Conservation (phyloP, 768 basidiomycete genomes). For the Tricholoma furcatifolium region DNA sequence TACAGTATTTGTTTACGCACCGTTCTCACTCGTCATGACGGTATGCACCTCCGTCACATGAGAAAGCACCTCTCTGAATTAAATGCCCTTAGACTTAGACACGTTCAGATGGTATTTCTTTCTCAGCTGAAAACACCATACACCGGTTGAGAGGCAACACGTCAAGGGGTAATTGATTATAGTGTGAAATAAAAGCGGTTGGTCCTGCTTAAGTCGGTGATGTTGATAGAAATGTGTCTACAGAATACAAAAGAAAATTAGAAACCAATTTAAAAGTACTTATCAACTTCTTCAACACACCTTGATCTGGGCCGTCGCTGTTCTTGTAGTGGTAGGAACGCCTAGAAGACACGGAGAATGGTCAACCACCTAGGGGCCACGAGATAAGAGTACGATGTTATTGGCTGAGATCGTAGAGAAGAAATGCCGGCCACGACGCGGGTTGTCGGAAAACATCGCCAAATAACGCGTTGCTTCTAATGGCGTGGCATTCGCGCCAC, state of each 20-base stretch:
- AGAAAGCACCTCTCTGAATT: slow-evolving; percentile 35
- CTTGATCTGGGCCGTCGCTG: slow-evolving; percentile 44
- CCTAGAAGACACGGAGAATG: slow-evolving; percentile 24
- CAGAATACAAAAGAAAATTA: background rate
- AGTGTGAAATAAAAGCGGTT: background rate
- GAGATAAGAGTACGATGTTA: background rate
- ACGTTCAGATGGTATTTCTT: slow-evolving; percentile 50
- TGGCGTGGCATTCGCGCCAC: no score
- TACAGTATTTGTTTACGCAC: slow-evolving; percentile 15
- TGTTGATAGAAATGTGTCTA: slow-evolving; percentile 43
- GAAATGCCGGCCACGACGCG: background rate
- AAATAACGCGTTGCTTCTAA: background rate
- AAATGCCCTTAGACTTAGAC: slow-evolving; percentile 39
- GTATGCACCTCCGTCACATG: slow-evolving; percentile 45
- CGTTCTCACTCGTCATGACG: slow-evolving; percentile 42
- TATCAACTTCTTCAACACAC: slow-evolving; percentile 15
- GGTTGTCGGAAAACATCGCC: background rate
- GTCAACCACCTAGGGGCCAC: background rate
- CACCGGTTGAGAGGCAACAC: background rate
- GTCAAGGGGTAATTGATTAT: background rate
- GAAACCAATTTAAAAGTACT: background rate
- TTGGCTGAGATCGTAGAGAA: background rate
- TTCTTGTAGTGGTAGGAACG: slow-evolving; percentile 37
- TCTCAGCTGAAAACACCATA: slow-evolving; percentile 32
- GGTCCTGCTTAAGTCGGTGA: background rate